phyloP scores from a whole-genome alignment of 345 rosid genomes.

The Euphorbia lathyris region DNA sequence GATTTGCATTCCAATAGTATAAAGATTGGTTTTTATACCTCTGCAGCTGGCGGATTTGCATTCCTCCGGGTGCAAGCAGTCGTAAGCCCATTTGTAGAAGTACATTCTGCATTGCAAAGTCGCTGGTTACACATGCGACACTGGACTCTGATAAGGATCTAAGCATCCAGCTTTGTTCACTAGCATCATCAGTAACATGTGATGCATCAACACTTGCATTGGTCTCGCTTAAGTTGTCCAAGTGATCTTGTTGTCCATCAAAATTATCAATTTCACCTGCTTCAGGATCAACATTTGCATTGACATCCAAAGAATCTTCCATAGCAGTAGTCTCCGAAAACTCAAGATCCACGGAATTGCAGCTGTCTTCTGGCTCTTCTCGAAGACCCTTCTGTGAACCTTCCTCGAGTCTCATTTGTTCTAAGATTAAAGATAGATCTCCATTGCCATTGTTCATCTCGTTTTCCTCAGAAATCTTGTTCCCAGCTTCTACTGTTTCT shows the following conservation, averaged over 20 bases:
- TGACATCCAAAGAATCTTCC: conserved; percentile 24
- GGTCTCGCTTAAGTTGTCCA: conserved; percentile 52
- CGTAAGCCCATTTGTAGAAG: conserved; percentile 95
- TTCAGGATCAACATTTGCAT: conserved; percentile 25
- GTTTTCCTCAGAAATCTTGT: conserved; percentile 32
- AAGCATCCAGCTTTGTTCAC: conserved; percentile 83
- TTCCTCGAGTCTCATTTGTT: conserved; percentile 75
- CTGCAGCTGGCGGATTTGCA: conserved; percentile 84
- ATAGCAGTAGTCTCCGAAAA: neutral
- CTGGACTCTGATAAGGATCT: conserved; percentile 91
- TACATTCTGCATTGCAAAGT: conserved; percentile 96
- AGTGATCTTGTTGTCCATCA: conserved; percentile 34
- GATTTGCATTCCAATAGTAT: neutral
- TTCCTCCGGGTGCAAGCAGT: conserved; percentile 82
- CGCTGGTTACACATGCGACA: conserved; percentile 89
- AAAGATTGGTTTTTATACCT: conserved; percentile 42
- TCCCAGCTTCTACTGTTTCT: conserved; percentile 21
- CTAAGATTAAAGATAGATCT: conserved; percentile 44
- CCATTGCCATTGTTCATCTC: conserved; percentile 30
- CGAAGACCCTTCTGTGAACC: conserved; percentile 39
- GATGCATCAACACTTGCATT: conserved; percentile 52
- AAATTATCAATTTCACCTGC: conserved; percentile 28
- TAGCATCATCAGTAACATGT: conserved; percentile 59
- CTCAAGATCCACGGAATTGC: conserved; percentile 19
- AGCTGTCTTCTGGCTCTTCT: conserved; percentile 32